Evolutionary conservation across 164 flowering plant species (phyloP).

Genomic region (Warburgia ugandensis): DNA sequence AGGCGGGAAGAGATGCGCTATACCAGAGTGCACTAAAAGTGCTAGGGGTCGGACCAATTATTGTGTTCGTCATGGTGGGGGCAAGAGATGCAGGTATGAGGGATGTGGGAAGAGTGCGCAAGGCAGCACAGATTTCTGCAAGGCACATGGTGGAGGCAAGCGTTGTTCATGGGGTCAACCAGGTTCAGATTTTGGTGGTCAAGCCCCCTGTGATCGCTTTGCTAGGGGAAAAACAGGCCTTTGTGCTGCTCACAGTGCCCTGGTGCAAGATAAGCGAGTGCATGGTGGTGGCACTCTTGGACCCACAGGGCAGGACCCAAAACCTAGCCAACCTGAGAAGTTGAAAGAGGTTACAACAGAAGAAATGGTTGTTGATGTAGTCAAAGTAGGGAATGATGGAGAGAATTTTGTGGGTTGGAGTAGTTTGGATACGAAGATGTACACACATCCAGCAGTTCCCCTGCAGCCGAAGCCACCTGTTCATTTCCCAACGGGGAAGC

Average conservation of each 20-base stretch:
- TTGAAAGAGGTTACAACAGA: conserved; percentile 28
- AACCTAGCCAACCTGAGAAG: conserved; percentile 20
- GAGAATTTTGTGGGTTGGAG: conserved; percentile 16
- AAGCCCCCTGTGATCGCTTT: conserved; percentile 63
- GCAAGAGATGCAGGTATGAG: conserved; percentile 74
- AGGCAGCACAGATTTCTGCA: conserved; percentile 90
- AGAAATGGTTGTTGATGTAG: conserved; percentile 35
- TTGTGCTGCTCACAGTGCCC: conserved; percentile 69
- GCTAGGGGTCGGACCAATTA: conserved; percentile 83
- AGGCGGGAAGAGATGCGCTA: conserved; percentile 92
- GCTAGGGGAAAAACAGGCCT: conserved; percentile 84
- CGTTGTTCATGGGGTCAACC: conserved; percentile 84
- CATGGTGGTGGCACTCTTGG: conserved; percentile 85
- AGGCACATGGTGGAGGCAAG: conserved; percentile 95
- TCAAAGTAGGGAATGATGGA: conserved; percentile 10
- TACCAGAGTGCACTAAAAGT: conserved; percentile 81
- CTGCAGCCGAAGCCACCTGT: neutral
- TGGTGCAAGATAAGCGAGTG: conserved; percentile 77
- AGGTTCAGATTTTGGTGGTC: conserved; percentile 46
- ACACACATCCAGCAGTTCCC: neutral
- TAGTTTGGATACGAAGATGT: conserved; percentile 2
- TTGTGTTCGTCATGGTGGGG: conserved; percentile 97
- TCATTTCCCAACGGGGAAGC: neutral
- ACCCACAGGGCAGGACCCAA: conserved; percentile 26
- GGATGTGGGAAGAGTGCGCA: conserved; percentile 90